Evolutionary conservation across 2,329 filamentous ascomycete species (phyloP).

Genomic region (Fusarium nurragi): DNA sequence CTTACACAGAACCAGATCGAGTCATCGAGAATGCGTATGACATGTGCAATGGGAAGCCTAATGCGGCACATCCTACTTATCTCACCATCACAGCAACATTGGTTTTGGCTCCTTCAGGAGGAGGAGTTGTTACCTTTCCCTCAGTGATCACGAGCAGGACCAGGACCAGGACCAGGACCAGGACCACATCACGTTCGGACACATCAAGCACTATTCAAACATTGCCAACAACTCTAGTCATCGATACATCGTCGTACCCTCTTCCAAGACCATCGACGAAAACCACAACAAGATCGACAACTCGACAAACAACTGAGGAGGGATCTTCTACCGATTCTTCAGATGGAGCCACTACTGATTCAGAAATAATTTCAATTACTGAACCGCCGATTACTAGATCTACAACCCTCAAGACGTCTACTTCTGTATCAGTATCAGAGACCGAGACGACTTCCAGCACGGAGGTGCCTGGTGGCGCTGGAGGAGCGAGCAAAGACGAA

Average conservation of each 20-base stretch:
- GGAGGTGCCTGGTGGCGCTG: conserved; percentile 22
- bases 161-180: conserved; percentile 30
- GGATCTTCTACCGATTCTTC: neutral
- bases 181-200: conserved; percentile 7
- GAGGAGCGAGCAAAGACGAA: conserved; percentile 20
- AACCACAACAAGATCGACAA: conserved; percentile 8
- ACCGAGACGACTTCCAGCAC: conserved; percentile 24
- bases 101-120: conserved; percentile 48
- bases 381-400: conserved; percentile 15
- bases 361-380: conserved; percentile 21
- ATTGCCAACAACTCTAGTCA: conserved; percentile 44
- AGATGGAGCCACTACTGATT: neutral
- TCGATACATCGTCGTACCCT: conserved; percentile 43
- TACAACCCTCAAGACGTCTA: conserved; percentile 12
- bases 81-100: conserved; percentile 67
- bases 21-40: conserved; percentile 61
- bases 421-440: conserved; percentile 22
- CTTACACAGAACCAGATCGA: conserved; percentile 46
- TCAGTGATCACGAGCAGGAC: conserved; percentile 13
- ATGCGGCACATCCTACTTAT: conserved; percentile 67
- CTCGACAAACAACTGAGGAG: conserved; percentile 6
- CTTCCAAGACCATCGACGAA: conserved; percentile 23
- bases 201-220: conserved; percentile 27
- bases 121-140: conserved; percentile 47
- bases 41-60: conserved; percentile 65